A percentile compares a stretch with the other conserved stretches of the same genome.
phyloP scores from a whole-genome alignment of 345 rosid genomes.

The Rhodamnia rubescens region DNA sequence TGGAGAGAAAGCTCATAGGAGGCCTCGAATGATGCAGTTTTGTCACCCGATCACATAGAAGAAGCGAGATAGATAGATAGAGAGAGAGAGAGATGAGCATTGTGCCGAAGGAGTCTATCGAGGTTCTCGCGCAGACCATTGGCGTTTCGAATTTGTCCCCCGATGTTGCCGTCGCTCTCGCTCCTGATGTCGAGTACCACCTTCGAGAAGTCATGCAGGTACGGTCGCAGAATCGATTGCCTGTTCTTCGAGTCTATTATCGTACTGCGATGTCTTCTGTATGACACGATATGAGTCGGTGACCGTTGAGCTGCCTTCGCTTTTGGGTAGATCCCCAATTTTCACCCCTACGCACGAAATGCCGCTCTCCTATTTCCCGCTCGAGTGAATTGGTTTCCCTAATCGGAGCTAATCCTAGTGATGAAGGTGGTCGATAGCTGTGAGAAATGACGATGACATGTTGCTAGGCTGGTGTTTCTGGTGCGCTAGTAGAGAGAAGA shows the following conservation, averaged over 20 bases:
- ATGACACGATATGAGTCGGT: neutral
- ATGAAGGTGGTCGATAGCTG: neutral
- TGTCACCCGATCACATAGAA: neutral
- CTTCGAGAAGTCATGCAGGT: conserved; percentile 88
- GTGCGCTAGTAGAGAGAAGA: neutral
- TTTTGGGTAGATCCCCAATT: neutral
- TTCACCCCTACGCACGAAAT: neutral
- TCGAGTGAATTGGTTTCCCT: neutral
- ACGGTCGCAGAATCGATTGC: neutral
- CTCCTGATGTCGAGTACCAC: conserved; percentile 86
- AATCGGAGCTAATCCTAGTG: neutral
- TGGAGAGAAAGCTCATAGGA: neutral
- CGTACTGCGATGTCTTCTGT: neutral
- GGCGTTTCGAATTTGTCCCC: conserved; percentile 63
- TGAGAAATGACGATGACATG: neutral
- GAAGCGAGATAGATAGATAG: neutral
- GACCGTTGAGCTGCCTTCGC: neutral
- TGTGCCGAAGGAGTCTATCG: conserved; percentile 70
- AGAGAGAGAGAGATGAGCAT: conserved; percentile 18
- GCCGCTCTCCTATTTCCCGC: neutral
- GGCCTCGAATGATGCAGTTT: neutral
- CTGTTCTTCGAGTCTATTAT: neutral
- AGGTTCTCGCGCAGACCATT: conserved; percentile 78
- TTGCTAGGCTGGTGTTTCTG: neutral
- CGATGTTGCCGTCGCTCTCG: conserved; percentile 53